Base-by-base conservation (phyloP, 2,329 filamentous ascomycete genomes). In the Erysiphe pulchra region DNA sequence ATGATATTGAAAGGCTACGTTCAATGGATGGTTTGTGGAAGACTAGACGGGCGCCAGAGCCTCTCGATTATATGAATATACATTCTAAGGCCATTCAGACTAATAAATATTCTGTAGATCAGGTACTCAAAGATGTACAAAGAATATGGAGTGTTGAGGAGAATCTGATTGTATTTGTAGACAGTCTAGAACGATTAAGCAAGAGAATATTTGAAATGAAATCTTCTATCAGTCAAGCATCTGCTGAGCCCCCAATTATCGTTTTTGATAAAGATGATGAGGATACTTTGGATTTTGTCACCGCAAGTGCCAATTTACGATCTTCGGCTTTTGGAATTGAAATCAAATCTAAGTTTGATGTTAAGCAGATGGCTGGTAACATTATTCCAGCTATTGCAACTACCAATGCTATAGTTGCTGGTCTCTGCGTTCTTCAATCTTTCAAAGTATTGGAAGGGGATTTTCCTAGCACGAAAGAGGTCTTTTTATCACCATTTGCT, bases 291-390 rank as follows among this genome's bases (percentile, higher is more conserved):
- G 86, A 98, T 57, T 95, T 98, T 59, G 90, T 98, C 7, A 73
- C 85, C 1, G 76, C 90, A 0, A 83, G 80, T 53, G 84, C 87
- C 30, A 98, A 98, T 56, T 72, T 98, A 20, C 75, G 90, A 40
- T 90, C 87, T 1, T 68, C 73, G 20, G 70, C 92, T n/a, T 98
- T 98, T 57, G 80, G 77, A 47, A 93, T 98, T 47, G 80, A 87
- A 46, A 64, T 68, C 4, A 87, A 84, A 59, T 92, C 85, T 18
- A 84, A 92, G 48, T 98, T 95, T 57, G 86, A 95, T 57, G 86
- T 90, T 55, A 98, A 98, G 64, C 81, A 98, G 62, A 98, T 95
- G 87, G 90, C 90, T 4, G 90, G 90, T 46, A 98, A 98, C 59
- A 98, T 98, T 55, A 98, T 98, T 49, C 90, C 90, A 1, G 90